Evolutionary conservation across 1,139 yeast genomes (phyloP).

Genomic region (Hansenula lynferdii): DNA sequence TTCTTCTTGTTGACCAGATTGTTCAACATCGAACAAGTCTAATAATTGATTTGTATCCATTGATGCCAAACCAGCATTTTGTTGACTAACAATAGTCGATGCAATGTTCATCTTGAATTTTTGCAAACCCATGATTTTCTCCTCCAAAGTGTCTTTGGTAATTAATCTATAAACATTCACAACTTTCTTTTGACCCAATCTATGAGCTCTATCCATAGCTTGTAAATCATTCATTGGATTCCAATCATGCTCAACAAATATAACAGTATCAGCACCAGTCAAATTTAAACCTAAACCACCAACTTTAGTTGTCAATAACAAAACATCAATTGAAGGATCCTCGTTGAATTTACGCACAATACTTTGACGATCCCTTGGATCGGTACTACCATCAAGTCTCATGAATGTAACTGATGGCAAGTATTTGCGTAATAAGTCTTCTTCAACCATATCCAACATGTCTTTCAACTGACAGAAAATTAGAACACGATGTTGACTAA

Average conservation of each 20-base stretch:
- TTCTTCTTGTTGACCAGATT: slow-evolving; percentile 35
- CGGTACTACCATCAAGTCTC: slow-evolving; percentile 94
- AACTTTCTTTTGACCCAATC: slow-evolving; percentile 96
- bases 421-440: slow-evolving; percentile 73
- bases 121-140: slow-evolving; percentile 97
- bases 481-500: slow-evolving; percentile 92
- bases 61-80: slow-evolving; percentile 87
- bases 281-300: slow-evolving; percentile 97
- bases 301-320: slow-evolving; percentile 90
- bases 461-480: slow-evolving; percentile 96
- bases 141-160: slow-evolving; percentile 91
- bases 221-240: slow-evolving; percentile 99
- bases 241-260: slow-evolving; percentile 99
- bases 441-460: slow-evolving; percentile 95
- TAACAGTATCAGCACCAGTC: slow-evolving; percentile 98
- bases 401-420: slow-evolving; percentile 92
- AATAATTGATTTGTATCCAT: slow-evolving; percentile 96
- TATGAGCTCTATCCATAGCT: slow-evolving; percentile 99
- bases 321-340: slow-evolving; percentile 94
- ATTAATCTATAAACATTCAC: slow-evolving; percentile 92
- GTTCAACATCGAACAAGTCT: slow-evolving; percentile 81
- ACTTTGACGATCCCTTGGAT: slow-evolving; percentile 86
- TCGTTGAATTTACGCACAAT: slow-evolving; percentile 90
- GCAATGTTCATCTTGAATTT: slow-evolving; percentile 98
- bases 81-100: slow-evolving; percentile 93